Base-by-base conservation (phyloP, 2,329 filamentous ascomycete species). In the Xylaria sp. region DNA sequence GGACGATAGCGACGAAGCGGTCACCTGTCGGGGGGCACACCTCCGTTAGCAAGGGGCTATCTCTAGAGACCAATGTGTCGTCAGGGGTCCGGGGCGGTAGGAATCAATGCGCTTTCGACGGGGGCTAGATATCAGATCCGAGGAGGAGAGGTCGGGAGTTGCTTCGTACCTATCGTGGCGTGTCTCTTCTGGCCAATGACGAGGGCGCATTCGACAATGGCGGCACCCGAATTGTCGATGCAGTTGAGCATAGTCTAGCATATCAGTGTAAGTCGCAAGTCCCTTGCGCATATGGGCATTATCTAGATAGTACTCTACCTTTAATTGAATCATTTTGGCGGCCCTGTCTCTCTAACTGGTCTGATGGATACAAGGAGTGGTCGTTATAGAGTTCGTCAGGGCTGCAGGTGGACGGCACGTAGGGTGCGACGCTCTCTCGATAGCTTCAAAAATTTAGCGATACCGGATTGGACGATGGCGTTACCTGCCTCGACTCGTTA, bases 181-280 rank as follows among this genome's bases (percentile, higher is more conserved):
- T 88, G 85, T 67, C 86, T 81, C 80, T 97, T 96, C 79, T 93
- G 94, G 72, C 91, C 91, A 71, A 99, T 81, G 64, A 97, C 89
- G 74, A 93, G 89, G 74, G 89, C 90, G 79, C 94, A 99, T 80
- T 99, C 94, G 78, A 97, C 94, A 67, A 99, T 83, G 70, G 94
- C 92, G 68, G 94, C 94, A 74, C 94, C 94, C 66, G 94, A 97
- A 82, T 97, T 99, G 88, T 99, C 94, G 85, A 99, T 97, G 87
- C 94, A 97, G 79, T 94, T 97, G 71, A 99, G 85, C 85, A 99
- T 91, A 74, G 92, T 90, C 94, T 97, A 68, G 39, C n/a, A 37
- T 48, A 10, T 30, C 37, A 1, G 16, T 7, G 54, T 60, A 4
- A 63, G 52, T 49, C 7, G 11, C 30, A 16, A 11, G 37, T 42